Percentiles rank a stretch among this genome's conserved stretches.
Evolutionary conservation across 495 filamentous ascomycete species (phyloP).

Genomic region (Durotheca rogersii): DNA sequence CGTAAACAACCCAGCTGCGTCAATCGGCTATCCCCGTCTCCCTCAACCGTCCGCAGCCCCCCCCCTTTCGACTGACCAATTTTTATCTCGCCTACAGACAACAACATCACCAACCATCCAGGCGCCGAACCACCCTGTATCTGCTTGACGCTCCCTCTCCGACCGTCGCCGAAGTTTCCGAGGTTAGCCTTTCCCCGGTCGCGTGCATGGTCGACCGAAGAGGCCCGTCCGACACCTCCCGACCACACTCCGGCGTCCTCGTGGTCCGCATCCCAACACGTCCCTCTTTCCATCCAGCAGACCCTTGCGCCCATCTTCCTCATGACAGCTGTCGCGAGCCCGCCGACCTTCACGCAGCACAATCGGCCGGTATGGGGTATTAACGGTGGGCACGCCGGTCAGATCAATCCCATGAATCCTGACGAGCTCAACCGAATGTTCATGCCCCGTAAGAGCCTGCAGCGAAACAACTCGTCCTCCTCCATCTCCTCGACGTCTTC

Average conservation of each 20-base stretch:
- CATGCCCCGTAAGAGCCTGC: constrained; percentile 78
- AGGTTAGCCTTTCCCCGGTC: constrained; percentile 12
- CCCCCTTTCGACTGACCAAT: constrained; percentile 20
- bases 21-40: constrained; percentile 14
- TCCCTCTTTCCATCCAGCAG: constrained; percentile 39
- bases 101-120: constrained; percentile 16
- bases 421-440: constrained; percentile 89
- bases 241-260: constrained; percentile 27
- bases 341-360: constrained; percentile 77
- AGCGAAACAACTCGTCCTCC: constrained; percentile 85
- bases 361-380: constrained; percentile 65
- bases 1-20: constrained; percentile 5
- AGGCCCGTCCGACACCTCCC: constrained; percentile 18
- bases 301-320: constrained; percentile 30
- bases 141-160: constrained; percentile 9
- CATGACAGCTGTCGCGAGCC: constrained; percentile 98
- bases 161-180: constrained; percentile 6
- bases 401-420: constrained; percentile 73
- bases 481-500: constrained; percentile 72
- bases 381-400: constrained; percentile 70
- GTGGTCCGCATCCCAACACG: constrained; percentile 40
- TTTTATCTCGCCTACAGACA: constrained; percentile 16
- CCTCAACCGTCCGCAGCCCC: constrained; percentile 7
- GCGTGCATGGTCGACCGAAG: constrained; percentile 28
- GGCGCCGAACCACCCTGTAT: constrained; percentile 1